Evolutionary conservation across 2,329 filamentous ascomycete species (phyloP).

Genomic region (Paecilomyces formosus): DNA sequence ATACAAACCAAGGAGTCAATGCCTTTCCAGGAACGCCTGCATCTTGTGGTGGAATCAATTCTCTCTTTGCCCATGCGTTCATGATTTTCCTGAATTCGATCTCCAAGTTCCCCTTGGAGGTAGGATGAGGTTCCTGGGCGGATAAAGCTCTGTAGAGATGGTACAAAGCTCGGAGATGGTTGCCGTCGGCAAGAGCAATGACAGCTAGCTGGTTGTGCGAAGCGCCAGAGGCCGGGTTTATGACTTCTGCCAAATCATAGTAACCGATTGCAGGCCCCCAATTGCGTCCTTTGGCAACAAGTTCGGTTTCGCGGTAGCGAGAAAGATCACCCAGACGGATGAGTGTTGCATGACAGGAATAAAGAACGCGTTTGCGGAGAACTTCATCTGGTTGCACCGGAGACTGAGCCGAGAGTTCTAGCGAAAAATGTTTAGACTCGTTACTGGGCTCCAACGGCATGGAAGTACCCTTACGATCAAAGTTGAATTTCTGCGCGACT

Average conservation of each 20-base stretch:
- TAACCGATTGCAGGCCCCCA: slow-evolving; percentile 77
- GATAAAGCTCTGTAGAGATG: slow-evolving; percentile 79
- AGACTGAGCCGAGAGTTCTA: slow-evolving; percentile 38
- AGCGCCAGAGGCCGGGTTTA: slow-evolving; percentile 70
- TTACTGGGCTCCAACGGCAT: slow-evolving; percentile 1
- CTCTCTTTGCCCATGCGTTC: slow-evolving; percentile 48
- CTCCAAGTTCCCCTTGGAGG: slow-evolving; percentile 69
- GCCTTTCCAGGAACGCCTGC: slow-evolving; percentile 46
- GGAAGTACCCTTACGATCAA: slow-evolving; percentile 34
- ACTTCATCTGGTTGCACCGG: slow-evolving; percentile 40
- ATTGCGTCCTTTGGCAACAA: slow-evolving; percentile 64
- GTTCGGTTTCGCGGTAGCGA: slow-evolving; percentile 70
- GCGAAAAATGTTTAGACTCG: slow-evolving; percentile 21
- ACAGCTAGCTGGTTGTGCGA: slow-evolving; percentile 89
- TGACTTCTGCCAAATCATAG: slow-evolving; percentile 71
- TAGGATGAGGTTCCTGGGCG: slow-evolving; percentile 65
- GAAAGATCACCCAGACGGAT: slow-evolving; percentile 85
- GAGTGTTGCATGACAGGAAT: slow-evolving; percentile 73
- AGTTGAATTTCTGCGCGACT: slow-evolving; percentile 45
- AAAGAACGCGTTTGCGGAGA: slow-evolving; percentile 54
- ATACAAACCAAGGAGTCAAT: slow-evolving; percentile 73
- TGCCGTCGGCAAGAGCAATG: slow-evolving; percentile 65
- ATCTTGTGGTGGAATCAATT: slow-evolving; percentile 43
- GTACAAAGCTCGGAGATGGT: slow-evolving; percentile 80
- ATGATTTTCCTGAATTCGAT: slow-evolving; percentile 66